Base-by-base conservation (phyloP, 2,329 filamentous ascomycete species). In the Rosellinia necatrix region DNA sequence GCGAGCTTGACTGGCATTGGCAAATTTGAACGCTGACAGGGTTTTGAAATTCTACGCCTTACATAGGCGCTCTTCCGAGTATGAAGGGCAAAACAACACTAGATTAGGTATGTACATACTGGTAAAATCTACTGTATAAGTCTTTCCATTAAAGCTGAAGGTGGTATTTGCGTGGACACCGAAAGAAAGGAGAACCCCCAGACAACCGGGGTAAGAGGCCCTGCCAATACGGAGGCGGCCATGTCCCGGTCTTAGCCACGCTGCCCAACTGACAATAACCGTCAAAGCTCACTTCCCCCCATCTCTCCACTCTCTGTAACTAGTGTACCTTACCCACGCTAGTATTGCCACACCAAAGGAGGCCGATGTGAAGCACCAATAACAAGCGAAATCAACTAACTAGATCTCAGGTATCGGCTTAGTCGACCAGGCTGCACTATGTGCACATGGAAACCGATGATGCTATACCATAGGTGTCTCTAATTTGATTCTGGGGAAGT, bases 171-270 rank as follows among this genome's bases (percentile, higher is more conserved):
- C 38, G 42, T 57, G 54, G 54, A 17, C 27, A 38, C 38, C 22
- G 6, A 30, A 35, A 30, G 41, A 56, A 56, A 52, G 53, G 53
- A 43, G 53, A 48, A 55, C 40, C 25, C 17, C 52, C 21, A 42
- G 37, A 34, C 27, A 19, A 34, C 24, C 22, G 35, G 34, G 34
- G 22, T 19, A 30, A n/a, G 12, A 27, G 35, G 21, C 34, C 19
- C 17, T 44, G 43, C 29, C 42, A 53, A 57, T 21, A 49, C 54
- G 54, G 54, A 49, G 38, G 15, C 43, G 25, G 13, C 42, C 41
- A 37, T 40, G 51, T 49, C n/a, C 49, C 46, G 50, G 48, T 27
- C 44, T 43, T 59, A 61, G 55, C 32, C 54, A n/a, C n/a, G 53
- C 44, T 34, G 37, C 52, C 43, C 32, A 50, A 42, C 42, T 47